Base-by-base conservation (phyloP, 2,329 filamentous ascomycete genomes). In the Diaporthe batatas region DNA sequence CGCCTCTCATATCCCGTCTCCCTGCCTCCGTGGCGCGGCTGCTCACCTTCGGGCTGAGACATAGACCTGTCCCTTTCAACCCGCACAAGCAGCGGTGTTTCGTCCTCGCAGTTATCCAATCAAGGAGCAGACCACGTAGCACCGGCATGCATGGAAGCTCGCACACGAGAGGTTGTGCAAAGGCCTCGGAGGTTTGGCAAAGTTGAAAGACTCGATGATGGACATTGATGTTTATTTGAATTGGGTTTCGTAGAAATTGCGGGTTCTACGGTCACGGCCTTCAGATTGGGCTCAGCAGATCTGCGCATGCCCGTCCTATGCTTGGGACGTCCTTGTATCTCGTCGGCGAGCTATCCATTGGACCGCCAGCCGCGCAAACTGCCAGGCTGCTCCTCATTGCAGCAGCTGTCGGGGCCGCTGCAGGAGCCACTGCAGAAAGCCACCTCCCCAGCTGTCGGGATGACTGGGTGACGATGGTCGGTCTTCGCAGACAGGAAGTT, bases 41-140 rank as follows among this genome's bases (percentile, higher is more conserved):
- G 25, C 29, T 58, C 29, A 34, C 25, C 21, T 32, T 36, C 21
- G 34, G 68, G 47, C 55, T 70, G 68, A 70, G 68, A 62, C 68
- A 70, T 18, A 10, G 23, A 23, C 47, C 55, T 62, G 51, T 62
- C 58, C 54, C 36, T 49, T 69, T 62, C 44, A 42, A 70, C 34
- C 68, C 55, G 32, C 29, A 42, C 42, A 47, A 11, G 16, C 39
- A 29, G 49, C 44, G 42, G 16, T 39, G 55, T 70, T 62, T 70
- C 68, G 68, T 62, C 53, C 55, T 7, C 62, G 68, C 68, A 62
- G 47, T 32, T 10, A 18, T 21, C 68, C 55, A 39, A 23, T 53
- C 68, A 42, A 36, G 32, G n/a, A 34, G 34, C 29, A 36, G 5
- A 5, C 12, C 36, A 58, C 53, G 39, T 69, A 39, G 39, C 32